These are phyloP conservation scores for Sindora glabra DNA, from an alignment of 306 rosid genomes.

Conservation along the genomic window DNA sequence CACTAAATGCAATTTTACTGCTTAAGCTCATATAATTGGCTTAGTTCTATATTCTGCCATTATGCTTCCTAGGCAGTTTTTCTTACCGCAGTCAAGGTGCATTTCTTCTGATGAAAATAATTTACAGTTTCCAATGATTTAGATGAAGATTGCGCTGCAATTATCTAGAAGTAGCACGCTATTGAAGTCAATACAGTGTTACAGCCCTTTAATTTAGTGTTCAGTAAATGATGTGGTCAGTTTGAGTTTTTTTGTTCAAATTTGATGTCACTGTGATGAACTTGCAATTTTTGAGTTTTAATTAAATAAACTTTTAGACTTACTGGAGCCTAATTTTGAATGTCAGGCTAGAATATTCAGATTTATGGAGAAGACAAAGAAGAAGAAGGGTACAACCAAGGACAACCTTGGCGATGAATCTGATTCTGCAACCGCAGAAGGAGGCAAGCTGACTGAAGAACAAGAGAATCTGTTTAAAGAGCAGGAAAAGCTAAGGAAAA, in stretches of 20 bases:
- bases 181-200: background rate
- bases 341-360: slow-evolving; percentile 62
- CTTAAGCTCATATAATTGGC: no score
- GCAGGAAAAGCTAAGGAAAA: slow-evolving; percentile 36
- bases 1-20: no score
- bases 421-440: slow-evolving; percentile 23
- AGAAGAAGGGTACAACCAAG: slow-evolving; percentile 23
- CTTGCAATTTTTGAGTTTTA: background rate
- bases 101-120: background rate
- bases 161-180: background rate
- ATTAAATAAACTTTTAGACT: slow-evolving; percentile 11
- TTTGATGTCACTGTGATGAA: background rate
- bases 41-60: no score
- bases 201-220: background rate
- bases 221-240: background rate
- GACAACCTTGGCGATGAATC: slow-evolving; percentile 29
- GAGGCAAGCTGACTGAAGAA: slow-evolving; percentile 17
- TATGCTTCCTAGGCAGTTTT: background rate
- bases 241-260: slow-evolving; percentile 1
- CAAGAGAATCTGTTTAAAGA: slow-evolving; percentile 25
- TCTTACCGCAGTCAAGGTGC: slow-evolving; percentile 4
- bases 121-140: background rate
- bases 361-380: slow-evolving; percentile 56
- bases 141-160: background rate
- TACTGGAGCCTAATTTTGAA: no score